Base-by-base conservation (phyloP, 2,329 filamentous ascomycete species). In the Colletotrichum lupini region DNA sequence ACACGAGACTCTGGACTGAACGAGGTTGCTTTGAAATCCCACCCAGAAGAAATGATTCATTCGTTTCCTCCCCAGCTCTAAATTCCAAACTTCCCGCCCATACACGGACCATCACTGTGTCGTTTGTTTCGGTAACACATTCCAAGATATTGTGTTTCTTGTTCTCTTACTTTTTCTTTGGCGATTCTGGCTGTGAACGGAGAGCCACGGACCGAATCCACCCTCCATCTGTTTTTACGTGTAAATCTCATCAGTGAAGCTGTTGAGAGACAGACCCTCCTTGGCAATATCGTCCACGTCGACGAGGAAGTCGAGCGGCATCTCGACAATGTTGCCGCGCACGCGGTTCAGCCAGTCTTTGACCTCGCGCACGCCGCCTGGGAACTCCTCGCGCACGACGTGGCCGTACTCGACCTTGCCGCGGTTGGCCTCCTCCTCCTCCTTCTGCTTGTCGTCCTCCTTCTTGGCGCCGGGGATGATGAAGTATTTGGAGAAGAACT, bases 261-360 rank as follows among this genome's bases (percentile, higher is more conserved):
- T 87, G 83, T 95, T 95, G 75, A 95, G 83, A 26, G 89, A 87
- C 78, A 97, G 78, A 0, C 95, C 95, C 77, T 95, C 90, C 87
- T 95, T 92, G 4, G 95, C 96, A 81, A 98, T 92, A 81, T 98
- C 95, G 78, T 94, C 90, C 9, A 90, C 89, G 42, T 95, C 93
- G 78, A 93, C 92, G 81, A 98, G 85, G 85, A 98, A 98, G 76
- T 94, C 87, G 77, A 98, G 85, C 32, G 95, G 95, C 95, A 98
- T 98, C 86, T 98, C 94, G 8, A 98, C 93, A 58, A 95, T 83
- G 9, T 89, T 93, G 2, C 93, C 93, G 73, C 91, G 88, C 52
- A 95, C 86, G 67, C 89, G 87, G 68, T 87, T 86, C 67, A 95
- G 84, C 83, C 91, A 88, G 63, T 92, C 90, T 84, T 94, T 95